Evolutionary conservation across 371 early-diverging fungal species (phyloP), one percentile per base, ranked within the genome.

Genomic region (Circinella umbellata): DNA sequence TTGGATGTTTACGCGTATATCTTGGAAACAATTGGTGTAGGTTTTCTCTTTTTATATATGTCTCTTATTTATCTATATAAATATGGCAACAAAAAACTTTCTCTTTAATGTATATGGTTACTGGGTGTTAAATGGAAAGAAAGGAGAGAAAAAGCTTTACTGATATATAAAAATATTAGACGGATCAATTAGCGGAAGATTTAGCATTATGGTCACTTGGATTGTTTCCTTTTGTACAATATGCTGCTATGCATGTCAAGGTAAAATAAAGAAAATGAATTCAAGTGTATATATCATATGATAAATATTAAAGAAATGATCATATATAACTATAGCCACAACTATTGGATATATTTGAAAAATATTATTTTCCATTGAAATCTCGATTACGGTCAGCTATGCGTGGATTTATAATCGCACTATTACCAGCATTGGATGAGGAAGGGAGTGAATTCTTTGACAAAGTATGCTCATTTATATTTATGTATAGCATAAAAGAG

Each of bases 1-100:
- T 73, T 99, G 57, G 93, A 95, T 65, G 93, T 96, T 1, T 99
- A 99, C 78, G 87, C 84, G 4, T 90, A 92, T 61, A 89, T 99
- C n/a, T 89, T 98, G 66, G 82, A 90, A 18, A 92, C 89, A 38
- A 93, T 95, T 69, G 94, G 94, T 36, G 94, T 92, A 88, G 63
- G 80, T 72, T 39, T 20, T 4, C 6, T 1, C 2, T 35, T 13
- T 18, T 10, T 15, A 15, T 15, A 53, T 6, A 53, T 18, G n/a
- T n/a, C n/a, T n/a, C n/a, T n/a, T n/a, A n/a, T n/a, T n/a, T n/a
- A n/a, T n/a, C n/a, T n/a, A 57, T 27, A 27, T 27, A 27, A 27
- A 0, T 27, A 6, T 57, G 57, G 34, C 57, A 57, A 57, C 57
- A 57, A 6, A 11, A 27, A 27, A 27, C 27, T 27, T 27, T 27